phyloP scores from a whole-genome alignment of 371 early-diverging fungal genomes.

The Polyrhizophydium stewartii region DNA sequence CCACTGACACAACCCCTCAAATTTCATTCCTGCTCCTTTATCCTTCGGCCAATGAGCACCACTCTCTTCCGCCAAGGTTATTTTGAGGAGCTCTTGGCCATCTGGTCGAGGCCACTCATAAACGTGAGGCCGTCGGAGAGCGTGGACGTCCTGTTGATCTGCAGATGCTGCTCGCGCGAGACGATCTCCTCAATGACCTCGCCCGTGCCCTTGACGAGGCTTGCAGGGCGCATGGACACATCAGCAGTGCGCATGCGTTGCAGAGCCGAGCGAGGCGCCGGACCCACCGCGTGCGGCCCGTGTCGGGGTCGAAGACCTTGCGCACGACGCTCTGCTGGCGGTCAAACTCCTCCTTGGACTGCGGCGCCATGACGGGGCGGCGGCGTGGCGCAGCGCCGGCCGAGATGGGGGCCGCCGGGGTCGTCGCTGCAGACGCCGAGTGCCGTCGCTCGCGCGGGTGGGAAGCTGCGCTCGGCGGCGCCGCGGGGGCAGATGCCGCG shows the following conservation, averaged over 20 bases:
- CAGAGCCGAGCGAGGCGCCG: neutral
- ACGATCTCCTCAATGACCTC: slow-evolving; percentile 1
- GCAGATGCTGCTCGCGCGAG: neutral
- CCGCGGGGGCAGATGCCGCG: too few relatives aligned
- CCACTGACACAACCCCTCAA: too few relatives aligned
- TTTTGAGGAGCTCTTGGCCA: too few relatives aligned
- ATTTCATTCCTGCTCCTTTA: too few relatives aligned
- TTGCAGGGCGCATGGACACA: neutral
- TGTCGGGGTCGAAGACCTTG: neutral
- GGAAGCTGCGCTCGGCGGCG: too few relatives aligned
- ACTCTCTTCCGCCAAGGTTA: too few relatives aligned
- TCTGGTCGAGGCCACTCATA: too few relatives aligned
- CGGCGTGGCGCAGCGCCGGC: too few relatives aligned
- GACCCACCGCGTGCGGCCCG: neutral
- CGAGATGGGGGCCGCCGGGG: too few relatives aligned
- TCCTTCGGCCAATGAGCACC: too few relatives aligned
- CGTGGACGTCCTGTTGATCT: neutral
- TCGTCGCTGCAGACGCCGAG: too few relatives aligned
- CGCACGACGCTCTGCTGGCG: neutral
- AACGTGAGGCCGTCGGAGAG: neutral
- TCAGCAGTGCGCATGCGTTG: neutral
- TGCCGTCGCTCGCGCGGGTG: too few relatives aligned
- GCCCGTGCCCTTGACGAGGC: neutral
- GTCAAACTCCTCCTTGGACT: neutral
- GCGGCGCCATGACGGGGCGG: neutral